phyloP scores from a whole-genome alignment of 805 yeast genomes.

The Spathaspora gorwiae region DNA sequence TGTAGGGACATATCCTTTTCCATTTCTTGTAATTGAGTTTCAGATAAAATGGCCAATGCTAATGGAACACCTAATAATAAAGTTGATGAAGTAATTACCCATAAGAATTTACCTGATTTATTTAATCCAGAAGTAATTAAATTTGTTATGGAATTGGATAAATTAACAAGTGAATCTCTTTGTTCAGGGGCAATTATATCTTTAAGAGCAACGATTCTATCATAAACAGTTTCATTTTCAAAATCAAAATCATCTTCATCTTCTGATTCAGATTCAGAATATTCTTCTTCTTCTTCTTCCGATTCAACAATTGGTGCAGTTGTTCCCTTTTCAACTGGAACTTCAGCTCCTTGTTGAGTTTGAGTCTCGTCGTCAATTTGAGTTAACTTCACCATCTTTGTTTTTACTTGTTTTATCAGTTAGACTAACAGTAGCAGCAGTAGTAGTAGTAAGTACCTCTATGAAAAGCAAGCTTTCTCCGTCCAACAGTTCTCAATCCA shows the following conservation, averaged over 20 bases:
- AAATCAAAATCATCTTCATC: constrained; percentile 64
- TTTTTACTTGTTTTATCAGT: background rate
- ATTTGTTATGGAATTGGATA: constrained; percentile 22
- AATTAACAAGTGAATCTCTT: constrained; percentile 46
- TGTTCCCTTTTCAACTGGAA: constrained; percentile 17
- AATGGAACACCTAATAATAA: constrained; percentile 89
- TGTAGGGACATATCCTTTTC: constrained; percentile 86
- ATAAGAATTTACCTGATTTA: constrained; percentile 71
- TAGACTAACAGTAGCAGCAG: too few species aligned
- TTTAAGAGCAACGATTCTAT: constrained; percentile 85
- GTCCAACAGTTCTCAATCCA: too few species aligned
- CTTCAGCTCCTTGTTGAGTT: constrained; percentile 30
- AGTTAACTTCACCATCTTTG: constrained; percentile 67
- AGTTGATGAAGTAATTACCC: constrained; percentile 82
- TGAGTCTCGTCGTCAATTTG: constrained; percentile 60
- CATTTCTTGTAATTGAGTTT: constrained; percentile 90
- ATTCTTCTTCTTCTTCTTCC: constrained; percentile 12
- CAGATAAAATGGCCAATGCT: constrained; percentile 82
- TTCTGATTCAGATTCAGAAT: constrained; percentile 38
- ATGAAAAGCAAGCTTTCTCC: too few species aligned
- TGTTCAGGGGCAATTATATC: constrained; percentile 88
- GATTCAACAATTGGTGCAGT: constrained; percentile 15
- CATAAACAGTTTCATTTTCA: constrained; percentile 77
- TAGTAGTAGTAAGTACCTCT: too few species aligned
- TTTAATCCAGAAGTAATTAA: constrained; percentile 41